These are phyloP conservation scores for Aspergillus thermomutatus DNA, from an alignment of 2,329 filamentous ascomycete genomes.

Conservation along the genomic window DNA sequence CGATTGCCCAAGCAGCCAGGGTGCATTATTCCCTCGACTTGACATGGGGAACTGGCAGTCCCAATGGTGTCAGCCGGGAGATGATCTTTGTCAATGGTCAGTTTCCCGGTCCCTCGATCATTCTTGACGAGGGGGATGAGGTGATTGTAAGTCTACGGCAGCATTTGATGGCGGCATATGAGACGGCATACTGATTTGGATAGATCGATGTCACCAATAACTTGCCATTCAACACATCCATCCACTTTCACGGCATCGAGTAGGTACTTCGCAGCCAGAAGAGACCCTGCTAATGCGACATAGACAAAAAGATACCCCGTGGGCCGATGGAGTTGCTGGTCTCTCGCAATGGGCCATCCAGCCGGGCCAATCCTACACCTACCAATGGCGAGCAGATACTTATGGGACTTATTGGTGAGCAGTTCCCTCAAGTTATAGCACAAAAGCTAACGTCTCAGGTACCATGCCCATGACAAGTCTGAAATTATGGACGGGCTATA, in stretches of 20 bases:
- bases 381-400: constrained; percentile 53
- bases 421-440: background rate
- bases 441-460: constrained; percentile 10
- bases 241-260: constrained; percentile 43
- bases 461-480: constrained; percentile 53
- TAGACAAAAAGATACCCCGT: constrained; percentile 50
- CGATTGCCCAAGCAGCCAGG: constrained; percentile 8
- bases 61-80: constrained; percentile 30
- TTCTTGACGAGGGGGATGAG: constrained; percentile 26
- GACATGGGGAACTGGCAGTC: constrained; percentile 32
- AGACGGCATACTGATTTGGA: background rate
- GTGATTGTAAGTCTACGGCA: constrained; percentile 18
- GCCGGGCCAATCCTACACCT: constrained; percentile 48
- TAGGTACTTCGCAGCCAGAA: background rate
- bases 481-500: constrained; percentile 60
- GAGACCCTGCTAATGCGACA: background rate
- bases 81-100: constrained; percentile 32
- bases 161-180: background rate
- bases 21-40: constrained; percentile 19
- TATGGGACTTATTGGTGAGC: constrained; percentile 57
- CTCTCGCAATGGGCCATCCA: constrained; percentile 53
- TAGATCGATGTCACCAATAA: constrained; percentile 29
- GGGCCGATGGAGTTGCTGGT: constrained; percentile 59
- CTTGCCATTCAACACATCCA: constrained; percentile 27
- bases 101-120: constrained; percentile 31